Evolutionary conservation across 805 yeast genomes (phyloP).

Genomic region (Pichia manshurica): DNA sequence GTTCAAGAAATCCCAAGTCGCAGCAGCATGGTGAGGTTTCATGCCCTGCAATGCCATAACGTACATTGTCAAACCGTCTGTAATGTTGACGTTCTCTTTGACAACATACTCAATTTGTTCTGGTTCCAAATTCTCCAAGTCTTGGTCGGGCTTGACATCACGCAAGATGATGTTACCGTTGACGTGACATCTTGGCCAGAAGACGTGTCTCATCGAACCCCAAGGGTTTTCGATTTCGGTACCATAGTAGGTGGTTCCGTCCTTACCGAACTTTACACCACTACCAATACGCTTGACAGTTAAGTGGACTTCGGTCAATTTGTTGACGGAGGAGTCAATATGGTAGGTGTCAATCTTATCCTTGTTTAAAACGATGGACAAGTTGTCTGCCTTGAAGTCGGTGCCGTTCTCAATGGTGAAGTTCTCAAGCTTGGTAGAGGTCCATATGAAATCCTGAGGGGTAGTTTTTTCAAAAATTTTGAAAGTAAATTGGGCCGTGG

Average conservation of each 20-base stretch:
- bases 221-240: conserved; percentile 80
- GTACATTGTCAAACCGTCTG: conserved; percentile 60
- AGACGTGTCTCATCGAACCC: conserved; percentile 95
- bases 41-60: conserved; percentile 97
- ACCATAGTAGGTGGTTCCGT: conserved; percentile 84
- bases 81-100: conserved; percentile 20
- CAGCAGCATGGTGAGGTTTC: conserved; percentile 99
- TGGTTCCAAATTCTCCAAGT: conserved; percentile 13
- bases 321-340: conserved; percentile 60
- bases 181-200: conserved; percentile 88
- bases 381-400: conserved; percentile 71
- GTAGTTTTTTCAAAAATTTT: conserved; percentile 56
- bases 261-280: conserved; percentile 85
- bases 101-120: conserved; percentile 11
- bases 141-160: conserved; percentile 24
- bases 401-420: conserved; percentile 61
- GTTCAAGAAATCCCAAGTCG: conserved; percentile 89
- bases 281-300: conserved; percentile 55
- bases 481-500: conserved; percentile 92
- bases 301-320: conserved; percentile 67
- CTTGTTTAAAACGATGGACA: conserved; percentile 56
- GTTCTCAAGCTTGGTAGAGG: conserved; percentile 82
- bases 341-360: conserved; percentile 39
- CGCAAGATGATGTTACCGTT: conserved; percentile 56
- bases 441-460: conserved; percentile 66